A percentile compares a stretch with the other conserved stretches of the same genome.
phyloP scores from a whole-genome alignment of 768 basidiomycete genomes.

The Guyanaporus albipodus region DNA sequence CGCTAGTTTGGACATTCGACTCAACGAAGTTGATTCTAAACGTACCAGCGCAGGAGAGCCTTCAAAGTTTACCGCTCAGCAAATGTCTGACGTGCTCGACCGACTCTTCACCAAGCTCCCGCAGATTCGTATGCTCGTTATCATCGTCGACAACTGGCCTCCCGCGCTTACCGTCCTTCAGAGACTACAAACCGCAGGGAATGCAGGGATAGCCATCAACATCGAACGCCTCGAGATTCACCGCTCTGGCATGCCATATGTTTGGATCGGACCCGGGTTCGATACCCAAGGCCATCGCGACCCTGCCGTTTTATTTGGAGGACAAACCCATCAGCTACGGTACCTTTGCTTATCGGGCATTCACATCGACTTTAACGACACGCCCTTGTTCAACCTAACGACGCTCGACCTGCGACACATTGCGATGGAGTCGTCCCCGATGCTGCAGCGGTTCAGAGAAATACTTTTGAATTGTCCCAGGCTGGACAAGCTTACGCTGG shows the following conservation, averaged over 20 bases:
- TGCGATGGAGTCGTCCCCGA: slow-evolving; percentile 49
- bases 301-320: slow-evolving; percentile 50
- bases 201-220: slow-evolving; percentile 34
- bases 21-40: slow-evolving; percentile 41
- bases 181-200: slow-evolving; percentile 39
- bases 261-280: slow-evolving; percentile 43
- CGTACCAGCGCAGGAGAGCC: slow-evolving; percentile 25
- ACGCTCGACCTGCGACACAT: slow-evolving; percentile 64
- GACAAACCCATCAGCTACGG: slow-evolving; percentile 40
- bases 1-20: slow-evolving; percentile 56
- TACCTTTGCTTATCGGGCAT: slow-evolving; percentile 57
- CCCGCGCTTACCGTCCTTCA: slow-evolving; percentile 49
- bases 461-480: slow-evolving; percentile 48
- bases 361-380: slow-evolving; percentile 54
- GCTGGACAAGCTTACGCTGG: slow-evolving; percentile 53
- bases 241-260: slow-evolving; percentile 46
- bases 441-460: slow-evolving; percentile 46
- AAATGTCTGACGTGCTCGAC: slow-evolving; percentile 49
- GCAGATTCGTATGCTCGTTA: slow-evolving; percentile 56
- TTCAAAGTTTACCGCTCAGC: slow-evolving; percentile 35
- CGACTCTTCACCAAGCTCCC: slow-evolving; percentile 48
- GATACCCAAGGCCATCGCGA: slow-evolving; percentile 31
- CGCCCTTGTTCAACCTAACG: slow-evolving; percentile 49
- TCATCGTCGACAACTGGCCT: slow-evolving; percentile 55
- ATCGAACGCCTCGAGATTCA: slow-evolving; percentile 68